Conservation (phyloP, 2,329 filamentous ascomycete species). For the Scortechinia acanthostroma region DNA sequence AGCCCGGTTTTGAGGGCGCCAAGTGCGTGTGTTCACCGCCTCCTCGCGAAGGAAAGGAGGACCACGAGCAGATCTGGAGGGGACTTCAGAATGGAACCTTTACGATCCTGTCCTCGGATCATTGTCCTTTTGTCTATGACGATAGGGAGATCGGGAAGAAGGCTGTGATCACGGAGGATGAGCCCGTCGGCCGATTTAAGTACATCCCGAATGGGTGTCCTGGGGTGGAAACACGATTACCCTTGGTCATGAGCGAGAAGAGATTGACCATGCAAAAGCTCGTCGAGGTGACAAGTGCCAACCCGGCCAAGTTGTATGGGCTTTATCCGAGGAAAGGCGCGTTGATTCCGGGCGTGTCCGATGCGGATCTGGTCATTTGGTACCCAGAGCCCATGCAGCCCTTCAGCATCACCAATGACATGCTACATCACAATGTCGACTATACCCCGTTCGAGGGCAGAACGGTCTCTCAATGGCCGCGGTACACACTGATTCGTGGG, state of each 20-base stretch:
- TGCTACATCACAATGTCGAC: conserved; percentile 55
- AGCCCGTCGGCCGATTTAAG: conserved; percentile 41
- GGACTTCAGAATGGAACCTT: conserved; percentile 44
- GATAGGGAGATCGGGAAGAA: conserved; percentile 39
- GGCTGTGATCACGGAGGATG: conserved; percentile 31
- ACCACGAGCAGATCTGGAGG: conserved; percentile 40
- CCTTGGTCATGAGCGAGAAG: conserved; percentile 29
- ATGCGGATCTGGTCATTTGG: conserved; percentile 52
- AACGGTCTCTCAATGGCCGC: conserved; percentile 49
- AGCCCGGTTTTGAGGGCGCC: conserved; percentile 39
- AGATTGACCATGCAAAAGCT: conserved; percentile 36
- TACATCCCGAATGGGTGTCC: conserved; percentile 51
- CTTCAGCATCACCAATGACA: no score
- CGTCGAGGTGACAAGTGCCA: conserved; percentile 43
- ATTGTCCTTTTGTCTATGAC: conserved; percentile 40
- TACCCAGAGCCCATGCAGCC: conserved; percentile 38
- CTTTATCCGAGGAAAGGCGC: conserved; percentile 40
- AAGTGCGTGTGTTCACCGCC: conserved; percentile 46
- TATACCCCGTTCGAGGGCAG: conserved; percentile 56
- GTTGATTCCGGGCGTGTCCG: conserved; percentile 38
- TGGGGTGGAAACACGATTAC: conserved; percentile 46
- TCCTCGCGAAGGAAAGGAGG: conserved; percentile 32
- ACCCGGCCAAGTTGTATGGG: conserved; percentile 49
- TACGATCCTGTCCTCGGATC: conserved; percentile 37
- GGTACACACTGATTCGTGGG: conserved; percentile 51